A percentile compares a stretch with the other conserved stretches of the same genome.
Conservation (phyloP, 1,284 basidiomycete species). For the Tilletia caries region DNA sequence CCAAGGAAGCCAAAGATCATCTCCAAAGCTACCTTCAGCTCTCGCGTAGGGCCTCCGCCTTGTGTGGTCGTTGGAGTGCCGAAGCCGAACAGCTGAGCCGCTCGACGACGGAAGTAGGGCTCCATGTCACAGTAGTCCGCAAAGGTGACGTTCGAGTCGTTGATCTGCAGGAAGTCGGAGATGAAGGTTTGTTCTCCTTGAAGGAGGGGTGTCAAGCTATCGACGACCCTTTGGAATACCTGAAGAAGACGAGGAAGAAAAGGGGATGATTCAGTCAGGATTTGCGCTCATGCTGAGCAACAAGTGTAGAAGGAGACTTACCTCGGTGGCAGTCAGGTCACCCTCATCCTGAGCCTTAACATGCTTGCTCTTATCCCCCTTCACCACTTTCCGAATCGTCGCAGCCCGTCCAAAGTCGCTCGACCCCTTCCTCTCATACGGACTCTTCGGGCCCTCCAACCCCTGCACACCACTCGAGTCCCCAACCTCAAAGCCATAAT, state of each 20-base stretch:
- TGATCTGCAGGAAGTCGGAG: constrained; percentile 82
- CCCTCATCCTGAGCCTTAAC: constrained; percentile 12
- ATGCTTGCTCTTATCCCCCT: constrained; percentile 23
- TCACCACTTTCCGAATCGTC: constrained; percentile 23
- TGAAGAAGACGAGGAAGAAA: constrained; percentile 52
- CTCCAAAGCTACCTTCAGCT: constrained; percentile 68
- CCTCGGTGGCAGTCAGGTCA: neutral
- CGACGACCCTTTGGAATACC: constrained; percentile 72
- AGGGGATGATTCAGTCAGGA: neutral
- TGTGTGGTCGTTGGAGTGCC: neutral
- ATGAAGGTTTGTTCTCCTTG: constrained; percentile 84
- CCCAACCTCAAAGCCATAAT: constrained; percentile 11
- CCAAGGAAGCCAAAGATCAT: constrained; percentile 90
- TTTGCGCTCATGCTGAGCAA: neutral
- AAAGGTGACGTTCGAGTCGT: constrained; percentile 75
- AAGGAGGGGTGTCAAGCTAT: constrained; percentile 72
- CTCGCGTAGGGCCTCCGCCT: constrained; percentile 28
- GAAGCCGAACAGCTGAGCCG: constrained; percentile 57
- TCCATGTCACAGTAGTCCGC: constrained; percentile 94
- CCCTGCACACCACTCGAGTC: constrained; percentile 6
- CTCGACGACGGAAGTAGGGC: constrained; percentile 87
- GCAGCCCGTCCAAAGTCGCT: constrained; percentile 9
- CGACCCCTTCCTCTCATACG: constrained; percentile 18
- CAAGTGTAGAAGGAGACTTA: neutral
- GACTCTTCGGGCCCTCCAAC: constrained; percentile 19